Base-by-base conservation (phyloP, 1,284 basidiomycete genomes). In the Puccinia hordei region DNA sequence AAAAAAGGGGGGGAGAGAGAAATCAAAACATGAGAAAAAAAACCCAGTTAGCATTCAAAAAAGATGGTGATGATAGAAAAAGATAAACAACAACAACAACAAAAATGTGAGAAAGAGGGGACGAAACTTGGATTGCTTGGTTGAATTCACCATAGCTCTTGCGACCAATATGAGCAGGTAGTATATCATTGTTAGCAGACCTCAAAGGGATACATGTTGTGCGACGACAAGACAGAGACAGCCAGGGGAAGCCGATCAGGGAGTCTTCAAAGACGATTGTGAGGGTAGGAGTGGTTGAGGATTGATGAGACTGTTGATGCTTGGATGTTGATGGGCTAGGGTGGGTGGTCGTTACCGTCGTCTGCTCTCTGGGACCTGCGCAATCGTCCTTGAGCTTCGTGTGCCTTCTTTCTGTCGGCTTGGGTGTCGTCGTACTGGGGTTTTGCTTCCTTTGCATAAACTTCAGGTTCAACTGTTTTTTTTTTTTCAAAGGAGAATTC, bases 101-200 rank as follows among this genome's bases (percentile, higher is more conserved):
- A 44, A 44, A 44, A 44, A 13, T 44, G 46, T 57, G 53, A 22
- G 5, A 30, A 22, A 10, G n/a, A 51, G 46, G 44, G 27, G 68
- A 71, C 68, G 22, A 33, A 71, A 71, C 68, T 53, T 71, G 68
- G 68, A 71, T 53, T 22, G 68, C 19, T 55, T 35, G 33, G 15
- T 71, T 71, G 68, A 53, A 71, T 51, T 71, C 68, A 9, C 68
- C 68, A 46, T 35, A 71, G 51, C 68, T 71, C 68, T 71, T 71
- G 15, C 68, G 68, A 35, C 68, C 68, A 27, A 71, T 38, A 10
- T 71, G 68, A 53, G 68, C 66, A 24, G 66, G 66, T 24, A 69
- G 66, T 17, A 2, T 15, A 30, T 35, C 30, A 35, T 19, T 19
- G 0, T 33, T 13, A 1, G 49, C 1, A 19, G 66, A 22, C 1